Evolutionary conservation across 768 basidiomycete genomes (phyloP), one percentile per base, ranked within the genome.

Genomic region (Cubamyces lactineus): DNA sequence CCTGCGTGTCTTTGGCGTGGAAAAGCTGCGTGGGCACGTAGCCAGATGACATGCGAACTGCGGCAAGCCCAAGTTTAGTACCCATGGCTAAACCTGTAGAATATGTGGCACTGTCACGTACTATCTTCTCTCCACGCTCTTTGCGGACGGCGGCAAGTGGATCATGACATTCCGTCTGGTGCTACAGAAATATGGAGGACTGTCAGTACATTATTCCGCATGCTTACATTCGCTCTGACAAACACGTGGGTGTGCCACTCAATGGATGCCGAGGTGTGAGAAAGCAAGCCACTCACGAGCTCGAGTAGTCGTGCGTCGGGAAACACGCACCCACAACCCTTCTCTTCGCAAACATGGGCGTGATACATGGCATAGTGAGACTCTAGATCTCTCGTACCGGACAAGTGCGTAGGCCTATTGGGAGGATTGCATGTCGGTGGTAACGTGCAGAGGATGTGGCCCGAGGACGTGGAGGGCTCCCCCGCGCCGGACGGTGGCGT

Each of bases 141-240:
- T 86, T 88, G 34, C 85, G 80, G 41, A 93, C 76, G 13, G 83
- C 86, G n/a, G 91, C 86, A 28, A 96, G 76, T 4, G 93, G 89
- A 74, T 96, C 92, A 65, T 96, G 94, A 65, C 88, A 90, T 76
- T 96, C 94, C 23, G 88, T 89, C 71, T 89, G 86, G 74, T 92
- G 90, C 89, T 90, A 67, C 38, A 65, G 59, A 55, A 43, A 49
- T 7, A 19, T 19, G 52, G 47, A 57, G 24, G 30, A 13, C n/a
- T 13, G 26, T 63, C 39, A 57, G 48, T 17, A 50, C 5, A n/a
- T 5, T 19, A 34, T 34, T 34, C 34, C 34, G 34, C 34, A 34
- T 11, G 28, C 28, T 7, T 28, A 28, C 28, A 28, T 28, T 3
- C 28, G 28, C 28, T 28, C 28, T 28, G 28, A 28, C 4, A 9